phyloP scores from a whole-genome alignment of 2,329 filamentous ascomycete genomes.

The Colletotrichum costaricense region DNA sequence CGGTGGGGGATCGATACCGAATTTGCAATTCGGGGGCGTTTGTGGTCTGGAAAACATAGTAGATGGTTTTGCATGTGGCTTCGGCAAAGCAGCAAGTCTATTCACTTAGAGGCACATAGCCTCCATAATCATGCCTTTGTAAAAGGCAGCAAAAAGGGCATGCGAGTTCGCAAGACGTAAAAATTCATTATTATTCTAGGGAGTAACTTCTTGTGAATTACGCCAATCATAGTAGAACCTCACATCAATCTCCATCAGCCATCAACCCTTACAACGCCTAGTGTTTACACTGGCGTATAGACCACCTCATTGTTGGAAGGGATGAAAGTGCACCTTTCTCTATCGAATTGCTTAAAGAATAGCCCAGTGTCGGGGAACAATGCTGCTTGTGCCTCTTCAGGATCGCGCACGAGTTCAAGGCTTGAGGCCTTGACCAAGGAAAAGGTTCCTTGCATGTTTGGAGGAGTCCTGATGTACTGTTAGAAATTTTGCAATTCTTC shows the following conservation, averaged over 20 bases:
- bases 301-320: slow-evolving; percentile 30
- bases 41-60: neutral
- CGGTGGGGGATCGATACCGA: neutral
- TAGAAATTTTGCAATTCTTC: slow-evolving; percentile 35
- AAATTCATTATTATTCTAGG: neutral
- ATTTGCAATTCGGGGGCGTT: slow-evolving; percentile 8
- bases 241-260: neutral
- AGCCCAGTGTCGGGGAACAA: slow-evolving; percentile 81
- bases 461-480: slow-evolving; percentile 19
- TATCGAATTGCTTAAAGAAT: slow-evolving; percentile 90
- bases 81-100: neutral
- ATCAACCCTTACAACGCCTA: neutral
- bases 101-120: neutral
- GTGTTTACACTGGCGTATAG: slow-evolving; percentile 12
- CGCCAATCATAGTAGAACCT: neutral
- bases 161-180: neutral
- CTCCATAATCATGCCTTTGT: neutral
- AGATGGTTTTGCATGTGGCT: neutral
- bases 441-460: slow-evolving; percentile 32
- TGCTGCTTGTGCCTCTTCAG: slow-evolving; percentile 44
- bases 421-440: slow-evolving; percentile 33
- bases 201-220: no score
- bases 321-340: slow-evolving; percentile 74
- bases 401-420: slow-evolving; percentile 30
- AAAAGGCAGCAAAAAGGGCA: neutral